Evolutionary conservation across 2,329 filamentous ascomycete genomes (phyloP).

Genomic region (Albifimbria verrucaria): DNA sequence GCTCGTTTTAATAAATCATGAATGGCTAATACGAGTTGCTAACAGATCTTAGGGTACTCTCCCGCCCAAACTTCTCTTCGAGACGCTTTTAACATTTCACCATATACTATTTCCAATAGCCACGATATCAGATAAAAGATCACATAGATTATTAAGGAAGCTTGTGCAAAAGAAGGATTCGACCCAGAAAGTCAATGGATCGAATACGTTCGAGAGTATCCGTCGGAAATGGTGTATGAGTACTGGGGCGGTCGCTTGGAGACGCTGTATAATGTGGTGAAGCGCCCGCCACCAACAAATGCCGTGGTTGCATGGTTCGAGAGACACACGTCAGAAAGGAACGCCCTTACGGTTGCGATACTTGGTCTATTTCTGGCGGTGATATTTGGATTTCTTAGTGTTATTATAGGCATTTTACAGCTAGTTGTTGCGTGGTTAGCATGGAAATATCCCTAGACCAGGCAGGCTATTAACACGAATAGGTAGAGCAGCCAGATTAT

Average conservation of each 20-base stretch:
- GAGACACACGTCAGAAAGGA: conserved; percentile 10
- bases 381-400: conserved; percentile 4
- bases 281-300: conserved; percentile 5
- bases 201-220: background rate
- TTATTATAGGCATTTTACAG: conserved; percentile 7
- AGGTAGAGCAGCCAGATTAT: too few relatives aligned
- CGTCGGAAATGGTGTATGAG: background rate
- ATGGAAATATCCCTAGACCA: conserved; percentile 7
- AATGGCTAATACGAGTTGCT: too few relatives aligned
- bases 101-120: background rate
- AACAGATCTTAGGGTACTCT: too few relatives aligned
- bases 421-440: conserved; percentile 9
- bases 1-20: too few relatives aligned
- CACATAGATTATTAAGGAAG: background rate
- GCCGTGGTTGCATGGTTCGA: conserved; percentile 9
- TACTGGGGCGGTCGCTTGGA: conserved; percentile 9
- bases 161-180: background rate
- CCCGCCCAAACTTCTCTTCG: background rate
- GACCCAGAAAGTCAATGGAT: background rate
- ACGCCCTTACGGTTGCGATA: conserved; percentile 9
- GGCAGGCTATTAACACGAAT: too few relatives aligned
- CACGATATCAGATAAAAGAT: background rate
- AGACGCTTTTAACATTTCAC: background rate
- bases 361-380: conserved; percentile 8
- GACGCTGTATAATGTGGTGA: conserved; percentile 2